Evolutionary conservation across 2,329 filamentous ascomycete genomes (phyloP), one percentile per base, ranked within the genome.

Genomic region (Sphaerulina vaccinii): DNA sequence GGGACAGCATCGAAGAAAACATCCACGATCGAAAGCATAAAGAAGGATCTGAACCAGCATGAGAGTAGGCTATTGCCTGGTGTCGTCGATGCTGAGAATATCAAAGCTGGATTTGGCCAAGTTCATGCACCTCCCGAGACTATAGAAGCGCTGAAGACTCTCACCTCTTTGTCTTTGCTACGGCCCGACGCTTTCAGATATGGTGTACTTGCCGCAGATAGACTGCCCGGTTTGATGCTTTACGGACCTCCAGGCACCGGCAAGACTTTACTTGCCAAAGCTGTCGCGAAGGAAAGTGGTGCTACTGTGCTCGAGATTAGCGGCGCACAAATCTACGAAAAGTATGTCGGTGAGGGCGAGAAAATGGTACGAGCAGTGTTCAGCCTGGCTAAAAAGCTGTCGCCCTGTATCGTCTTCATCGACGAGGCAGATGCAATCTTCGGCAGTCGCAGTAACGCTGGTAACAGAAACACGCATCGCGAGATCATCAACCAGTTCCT

Each of bases 401-500:
- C 87, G 1, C 93, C 93, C 0, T 91, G 91, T 65, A 86, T 99
- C 13, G 88, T 99, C 44, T 97, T 99, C 73, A 90, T 99, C 56
- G 93, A 99, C 65, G 93, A 99, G 72, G 93, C 91, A 18, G 93
- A 99, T 68, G 88, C 92, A 6, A 85, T 99, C 41, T 87, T 99
- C 50, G 88, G 88, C 21, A 85, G 87, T 13, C 83, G 93, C 49
- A 80, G 83, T 57, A 81, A 81, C 33, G 77, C 79, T 19, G 79
- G 80, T 53, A 84, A 83, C 61, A 79, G 88, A 23, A 82, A 82
- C 5, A 85, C 82, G 1, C 88, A 95, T 62, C 83, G 91, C 43
- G 92, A 96, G 68, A 86, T 93, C 49, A 91, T 97, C 70, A 99
- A 96, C 66, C 92, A 99, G 71, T 97, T 97, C 70, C 75, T 99